phyloP scores from a whole-genome alignment of 2,329 filamentous ascomycete genomes.

The Cucurbitaria berberidis region DNA sequence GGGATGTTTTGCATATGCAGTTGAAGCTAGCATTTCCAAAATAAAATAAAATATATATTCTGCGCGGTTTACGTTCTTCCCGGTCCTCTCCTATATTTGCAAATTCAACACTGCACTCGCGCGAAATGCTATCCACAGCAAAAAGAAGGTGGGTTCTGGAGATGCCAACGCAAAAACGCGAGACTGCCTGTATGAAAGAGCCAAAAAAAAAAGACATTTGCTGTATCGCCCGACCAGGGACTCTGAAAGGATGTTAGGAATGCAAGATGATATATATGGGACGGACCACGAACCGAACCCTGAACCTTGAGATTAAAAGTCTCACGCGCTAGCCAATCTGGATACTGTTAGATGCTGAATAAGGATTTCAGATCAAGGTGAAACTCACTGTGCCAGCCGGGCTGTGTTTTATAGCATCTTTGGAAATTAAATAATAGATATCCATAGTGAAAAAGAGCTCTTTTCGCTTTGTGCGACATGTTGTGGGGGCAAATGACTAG shows the following conservation, averaged over 20 bases:
- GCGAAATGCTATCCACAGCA: too few species aligned
- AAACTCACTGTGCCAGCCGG: slow-evolving; percentile 12
- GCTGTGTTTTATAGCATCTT: not conserved
- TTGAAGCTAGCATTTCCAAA: not conserved
- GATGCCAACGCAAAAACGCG: too few species aligned
- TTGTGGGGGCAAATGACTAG: too few species aligned
- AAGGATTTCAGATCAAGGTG: too few species aligned
- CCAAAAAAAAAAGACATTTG: slow-evolving; percentile 7
- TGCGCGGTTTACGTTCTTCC: too few species aligned
- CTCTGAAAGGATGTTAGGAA: slow-evolving; percentile 1
- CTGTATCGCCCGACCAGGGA: slow-evolving; percentile 26
- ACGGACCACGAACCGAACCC: slow-evolving; percentile 17
- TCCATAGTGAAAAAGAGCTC: not conserved
- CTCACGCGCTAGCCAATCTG: slow-evolving; percentile 29
- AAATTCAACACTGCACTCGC: not conserved
- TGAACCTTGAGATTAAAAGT: slow-evolving; percentile 39
- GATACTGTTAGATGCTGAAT: too few species aligned
- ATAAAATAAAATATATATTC: not conserved
- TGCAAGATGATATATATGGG: too few species aligned
- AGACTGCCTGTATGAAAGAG: too few species aligned
- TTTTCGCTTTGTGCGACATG: too few species aligned
- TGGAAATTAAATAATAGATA: not conserved
- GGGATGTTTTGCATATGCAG: not conserved
- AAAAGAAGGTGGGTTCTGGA: too few species aligned
- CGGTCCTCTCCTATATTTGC: not conserved